A percentile compares a stretch with the other conserved stretches of the same genome.
Conservation (phyloP, 169 alveolate genomes). For the Theileria equi region DNA sequence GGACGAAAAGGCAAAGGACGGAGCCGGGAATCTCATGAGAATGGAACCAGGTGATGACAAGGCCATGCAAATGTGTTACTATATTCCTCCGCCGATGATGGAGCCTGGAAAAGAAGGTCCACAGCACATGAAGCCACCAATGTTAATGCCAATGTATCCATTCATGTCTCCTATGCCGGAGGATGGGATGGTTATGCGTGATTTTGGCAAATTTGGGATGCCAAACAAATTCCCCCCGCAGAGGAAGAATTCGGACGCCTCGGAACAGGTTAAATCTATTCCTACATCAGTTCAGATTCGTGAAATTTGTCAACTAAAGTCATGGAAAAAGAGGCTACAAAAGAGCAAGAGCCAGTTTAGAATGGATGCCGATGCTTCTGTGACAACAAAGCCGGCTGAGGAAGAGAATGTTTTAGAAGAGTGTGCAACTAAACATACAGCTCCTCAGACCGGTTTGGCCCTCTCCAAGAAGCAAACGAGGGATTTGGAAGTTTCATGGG, state of each 20-base stretch:
- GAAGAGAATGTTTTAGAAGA: neutral
- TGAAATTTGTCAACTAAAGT: slow-evolving; percentile 56
- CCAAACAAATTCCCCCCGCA: slow-evolving; percentile 25
- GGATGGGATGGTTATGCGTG: slow-evolving; percentile 27
- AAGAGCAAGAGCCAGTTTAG: slow-evolving; percentile 36
- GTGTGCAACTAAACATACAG: too few relatives aligned
- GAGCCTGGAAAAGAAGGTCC: slow-evolving; percentile 32
- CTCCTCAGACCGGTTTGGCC: too few relatives aligned
- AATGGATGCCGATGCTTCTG: slow-evolving; percentile 15
- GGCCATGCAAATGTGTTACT: slow-evolving; percentile 24
- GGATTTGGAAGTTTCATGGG: slow-evolving; percentile 24
- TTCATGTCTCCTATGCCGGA: slow-evolving; percentile 27
- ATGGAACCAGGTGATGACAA: slow-evolving; percentile 18
- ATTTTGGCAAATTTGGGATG: neutral
- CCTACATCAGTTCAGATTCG: slow-evolving; percentile 60
- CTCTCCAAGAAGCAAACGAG: neutral
- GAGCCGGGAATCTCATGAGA: neutral
- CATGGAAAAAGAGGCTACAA: slow-evolving; percentile 51
- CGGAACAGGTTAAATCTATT: slow-evolving; percentile 36
- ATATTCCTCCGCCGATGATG: slow-evolving; percentile 46
- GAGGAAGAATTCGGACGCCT: slow-evolving; percentile 21
- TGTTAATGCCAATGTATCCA: slow-evolving; percentile 43
- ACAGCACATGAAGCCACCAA: slow-evolving; percentile 8
- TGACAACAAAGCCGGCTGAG: neutral
- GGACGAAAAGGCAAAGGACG: neutral